These are phyloP conservation scores for Yamadazyma kitorensis DNA, from an alignment of 805 yeast species.

Conservation along the genomic window DNA sequence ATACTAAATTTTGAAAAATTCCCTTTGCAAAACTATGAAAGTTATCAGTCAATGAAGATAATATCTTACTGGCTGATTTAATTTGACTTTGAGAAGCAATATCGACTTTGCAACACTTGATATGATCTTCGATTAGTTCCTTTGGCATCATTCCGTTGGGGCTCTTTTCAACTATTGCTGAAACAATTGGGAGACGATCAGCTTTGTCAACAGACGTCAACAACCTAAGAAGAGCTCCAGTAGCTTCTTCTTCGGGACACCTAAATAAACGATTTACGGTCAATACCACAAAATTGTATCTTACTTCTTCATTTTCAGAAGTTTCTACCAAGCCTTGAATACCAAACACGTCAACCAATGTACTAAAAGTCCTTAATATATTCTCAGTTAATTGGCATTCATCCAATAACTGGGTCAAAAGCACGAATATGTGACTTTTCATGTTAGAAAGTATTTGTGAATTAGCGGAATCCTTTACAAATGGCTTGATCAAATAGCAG, in stretches of 20 bases:
- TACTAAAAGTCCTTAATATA: slow-evolving; percentile 2
- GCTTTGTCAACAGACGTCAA: slow-evolving; percentile 1
- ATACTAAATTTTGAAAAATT: slow-evolving; percentile 26
- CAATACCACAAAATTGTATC: background rate
- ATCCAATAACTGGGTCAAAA: too few relatives aligned
- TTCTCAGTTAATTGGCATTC: slow-evolving; percentile 3
- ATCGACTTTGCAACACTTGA: slow-evolving; percentile 15
- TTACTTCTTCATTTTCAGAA: background rate
- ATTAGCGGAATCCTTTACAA: background rate
- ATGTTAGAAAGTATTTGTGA: background rate
- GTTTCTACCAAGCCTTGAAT: background rate
- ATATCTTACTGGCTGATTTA: slow-evolving; percentile 17
- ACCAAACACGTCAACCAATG: slow-evolving; percentile 4
- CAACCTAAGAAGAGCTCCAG: background rate
- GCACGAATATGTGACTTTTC: background rate
- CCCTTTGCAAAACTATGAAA: slow-evolving; percentile 29
- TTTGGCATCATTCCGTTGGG: background rate
- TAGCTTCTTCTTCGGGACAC: background rate
- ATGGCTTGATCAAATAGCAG: slow-evolving; percentile 2
- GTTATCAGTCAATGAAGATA: slow-evolving; percentile 9
- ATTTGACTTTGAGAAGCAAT: slow-evolving; percentile 18
- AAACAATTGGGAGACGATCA: slow-evolving; percentile 1
- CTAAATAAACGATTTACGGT: background rate
- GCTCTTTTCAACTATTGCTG: background rate
- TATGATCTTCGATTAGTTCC: slow-evolving; percentile 6